These are phyloP conservation scores for Chiua virens DNA, from an alignment of 768 basidiomycete species.

Conservation along the genomic window DNA sequence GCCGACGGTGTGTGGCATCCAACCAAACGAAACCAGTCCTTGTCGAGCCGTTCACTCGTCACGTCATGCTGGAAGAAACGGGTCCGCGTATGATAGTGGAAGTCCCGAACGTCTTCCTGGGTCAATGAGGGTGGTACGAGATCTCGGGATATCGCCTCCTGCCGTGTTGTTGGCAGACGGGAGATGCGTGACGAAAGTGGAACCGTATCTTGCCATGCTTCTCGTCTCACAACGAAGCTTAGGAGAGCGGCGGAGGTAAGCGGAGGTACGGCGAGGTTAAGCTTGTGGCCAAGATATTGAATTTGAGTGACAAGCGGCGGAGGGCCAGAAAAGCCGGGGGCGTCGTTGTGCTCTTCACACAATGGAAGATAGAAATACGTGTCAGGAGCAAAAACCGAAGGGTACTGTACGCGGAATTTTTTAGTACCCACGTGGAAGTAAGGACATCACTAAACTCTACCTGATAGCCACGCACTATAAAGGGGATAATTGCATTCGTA, in stretches of 20 bases:
- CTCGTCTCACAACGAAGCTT: conserved; percentile 35
- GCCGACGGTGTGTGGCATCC: conserved; percentile 41
- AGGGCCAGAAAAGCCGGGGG: conserved; percentile 32
- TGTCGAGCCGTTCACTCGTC: conserved; percentile 38
- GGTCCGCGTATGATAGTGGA: conserved; percentile 38
- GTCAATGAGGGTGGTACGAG: conserved; percentile 32
- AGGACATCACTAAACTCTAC: conserved; percentile 24
- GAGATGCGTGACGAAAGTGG: conserved; percentile 23
- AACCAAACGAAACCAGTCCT: conserved; percentile 49
- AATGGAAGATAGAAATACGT: conserved; percentile 43
- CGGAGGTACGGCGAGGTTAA: conserved; percentile 42
- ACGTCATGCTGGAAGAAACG: conserved; percentile 24
- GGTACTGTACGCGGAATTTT: conserved; percentile 32
- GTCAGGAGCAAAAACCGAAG: conserved; percentile 45
- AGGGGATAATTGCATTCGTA: conserved; percentile 36
- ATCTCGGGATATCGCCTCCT: conserved; percentile 30
- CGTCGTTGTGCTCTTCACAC: conserved; percentile 25
- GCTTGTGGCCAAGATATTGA: conserved; percentile 40
- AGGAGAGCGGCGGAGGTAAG: conserved; percentile 42
- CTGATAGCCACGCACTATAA: conserved; percentile 42
- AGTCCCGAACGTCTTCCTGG: conserved; percentile 41
- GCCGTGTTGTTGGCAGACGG: conserved; percentile 36
- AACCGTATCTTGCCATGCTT: conserved; percentile 34
- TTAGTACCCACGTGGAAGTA: conserved; percentile 1
- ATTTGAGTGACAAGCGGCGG: conserved; percentile 34